These are phyloP conservation scores for Amanita phalloides DNA, from an alignment of 768 basidiomycete species.

Conservation along the genomic window DNA sequence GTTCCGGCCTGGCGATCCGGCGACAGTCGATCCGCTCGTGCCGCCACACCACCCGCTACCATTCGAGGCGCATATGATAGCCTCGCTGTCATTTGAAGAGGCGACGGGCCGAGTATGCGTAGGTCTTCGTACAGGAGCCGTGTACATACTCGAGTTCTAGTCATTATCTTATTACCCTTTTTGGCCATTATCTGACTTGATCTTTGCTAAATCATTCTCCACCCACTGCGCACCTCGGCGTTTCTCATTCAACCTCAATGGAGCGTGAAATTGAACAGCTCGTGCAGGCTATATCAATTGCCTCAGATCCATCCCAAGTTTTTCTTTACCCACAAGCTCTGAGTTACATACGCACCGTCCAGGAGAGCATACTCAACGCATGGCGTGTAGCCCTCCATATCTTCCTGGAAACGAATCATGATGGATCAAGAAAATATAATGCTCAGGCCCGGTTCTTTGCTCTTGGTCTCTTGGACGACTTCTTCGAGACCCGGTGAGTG, in stretches of 20 bases:
- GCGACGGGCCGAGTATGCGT: constrained; percentile 39
- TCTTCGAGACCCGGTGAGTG: constrained; percentile 72
- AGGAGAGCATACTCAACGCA: constrained; percentile 60
- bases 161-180: constrained; percentile 1
- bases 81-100: constrained; percentile 46
- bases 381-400: constrained; percentile 78
- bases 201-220: neutral
- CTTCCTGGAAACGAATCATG: constrained; percentile 51
- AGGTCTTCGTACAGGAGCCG: constrained; percentile 39
- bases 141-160: constrained; percentile 37
- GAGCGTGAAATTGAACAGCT: constrained; percentile 68
- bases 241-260: constrained; percentile 28
- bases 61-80: constrained; percentile 34
- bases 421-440: constrained; percentile 59
- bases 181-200: constrained; percentile 6
- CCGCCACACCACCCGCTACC: constrained; percentile 39
- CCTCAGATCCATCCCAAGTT: constrained; percentile 66
- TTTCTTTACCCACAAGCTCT: constrained; percentile 79
- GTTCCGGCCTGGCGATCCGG: constrained; percentile 17
- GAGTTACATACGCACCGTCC: constrained; percentile 68
- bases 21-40: constrained; percentile 27
- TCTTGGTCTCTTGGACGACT: constrained; percentile 70
- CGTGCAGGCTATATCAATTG: constrained; percentile 81
- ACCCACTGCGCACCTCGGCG: neutral
- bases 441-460: constrained; percentile 73